phyloP scores from a whole-genome alignment of 2,329 filamentous ascomycete genomes.

The Aureobasidium sp. region DNA sequence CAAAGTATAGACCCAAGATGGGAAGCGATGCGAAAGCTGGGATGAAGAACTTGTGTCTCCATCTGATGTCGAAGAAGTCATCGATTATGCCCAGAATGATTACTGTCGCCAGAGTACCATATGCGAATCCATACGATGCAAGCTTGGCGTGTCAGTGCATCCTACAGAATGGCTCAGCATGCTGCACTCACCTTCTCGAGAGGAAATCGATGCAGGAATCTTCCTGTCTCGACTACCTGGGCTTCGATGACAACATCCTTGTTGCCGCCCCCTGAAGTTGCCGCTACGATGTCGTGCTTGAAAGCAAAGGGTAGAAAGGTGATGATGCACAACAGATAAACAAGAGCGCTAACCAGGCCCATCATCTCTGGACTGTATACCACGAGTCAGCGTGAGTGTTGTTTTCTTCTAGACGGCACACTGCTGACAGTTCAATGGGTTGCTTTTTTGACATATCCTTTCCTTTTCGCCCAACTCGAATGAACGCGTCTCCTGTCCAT shows the following conservation, averaged over 20 bases:
- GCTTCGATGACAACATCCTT: slow-evolving; percentile 71
- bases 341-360: slow-evolving; percentile 85
- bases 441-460: slow-evolving; percentile 76
- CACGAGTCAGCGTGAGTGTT: slow-evolving; percentile 10
- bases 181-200: slow-evolving; percentile 67
- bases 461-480: slow-evolving; percentile 80
- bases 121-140: slow-evolving; percentile 86
- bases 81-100: slow-evolving; percentile 88
- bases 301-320: slow-evolving; percentile 94
- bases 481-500: slow-evolving; percentile 87
- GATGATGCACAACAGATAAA: slow-evolving; percentile 83
- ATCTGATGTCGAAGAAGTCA: slow-evolving; percentile 95
- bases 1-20: slow-evolving; percentile 92
- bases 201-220: slow-evolving; percentile 83
- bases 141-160: slow-evolving; percentile 47
- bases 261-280: slow-evolving; percentile 89
- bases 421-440: slow-evolving; percentile 61
- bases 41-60: slow-evolving; percentile 98
- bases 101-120: slow-evolving; percentile 85
- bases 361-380: slow-evolving; percentile 72
- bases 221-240: slow-evolving; percentile 68
- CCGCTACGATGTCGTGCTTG: slow-evolving; percentile 94
- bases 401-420: neutral
- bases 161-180: neutral
- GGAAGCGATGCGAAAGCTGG: slow-evolving; percentile 89